phyloP scores from a whole-genome alignment of 441 rosid genomes.

The Hura crepitans region DNA sequence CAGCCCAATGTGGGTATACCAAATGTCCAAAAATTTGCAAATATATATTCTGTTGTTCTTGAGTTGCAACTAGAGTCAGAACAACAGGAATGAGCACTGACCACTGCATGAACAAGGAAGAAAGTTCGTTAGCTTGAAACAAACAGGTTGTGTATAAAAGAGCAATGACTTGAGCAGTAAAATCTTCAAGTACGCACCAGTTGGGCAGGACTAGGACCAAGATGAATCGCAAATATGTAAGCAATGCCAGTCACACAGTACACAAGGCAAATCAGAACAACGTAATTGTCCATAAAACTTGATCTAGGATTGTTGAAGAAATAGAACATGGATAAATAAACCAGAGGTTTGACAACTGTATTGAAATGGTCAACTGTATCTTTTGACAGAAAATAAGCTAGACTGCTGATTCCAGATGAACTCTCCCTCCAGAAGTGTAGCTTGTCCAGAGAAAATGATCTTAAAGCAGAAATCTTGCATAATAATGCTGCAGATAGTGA shows the following conservation, averaged over 20 bases:
- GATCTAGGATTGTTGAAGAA: conserved; percentile 96
- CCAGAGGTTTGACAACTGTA: conserved; percentile 79
- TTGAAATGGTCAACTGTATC: conserved; percentile 93
- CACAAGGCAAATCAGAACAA: conserved; percentile 73
- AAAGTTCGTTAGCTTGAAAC: neutral
- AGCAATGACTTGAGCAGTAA: neutral
- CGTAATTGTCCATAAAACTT: conserved; percentile 60
- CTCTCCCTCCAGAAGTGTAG: conserved; percentile 91
- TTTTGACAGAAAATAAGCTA: conserved; percentile 85
- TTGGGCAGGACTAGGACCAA: conserved; percentile 91
- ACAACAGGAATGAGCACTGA: conserved; percentile 95
- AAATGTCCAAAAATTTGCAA: no score
- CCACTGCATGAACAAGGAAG: conserved; percentile 52
- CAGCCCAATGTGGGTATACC: conserved; percentile 90
- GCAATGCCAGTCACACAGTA: conserved; percentile 93
- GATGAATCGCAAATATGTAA: conserved; percentile 65
- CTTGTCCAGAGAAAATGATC: conserved; percentile 85
- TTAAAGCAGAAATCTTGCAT: conserved; percentile 87
- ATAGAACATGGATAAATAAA: conserved; percentile 91
- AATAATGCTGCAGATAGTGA: conserved; percentile 97
- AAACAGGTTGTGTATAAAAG: no score
- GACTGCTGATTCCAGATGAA: conserved; percentile 83
- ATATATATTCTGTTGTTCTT: conserved; percentile 32
- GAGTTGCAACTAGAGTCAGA: conserved; percentile 76
- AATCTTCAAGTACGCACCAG: conserved; percentile 45